phyloP scores from a whole-genome alignment of 2,329 filamentous ascomycete species.

The Colletotrichum euphorbiae region DNA sequence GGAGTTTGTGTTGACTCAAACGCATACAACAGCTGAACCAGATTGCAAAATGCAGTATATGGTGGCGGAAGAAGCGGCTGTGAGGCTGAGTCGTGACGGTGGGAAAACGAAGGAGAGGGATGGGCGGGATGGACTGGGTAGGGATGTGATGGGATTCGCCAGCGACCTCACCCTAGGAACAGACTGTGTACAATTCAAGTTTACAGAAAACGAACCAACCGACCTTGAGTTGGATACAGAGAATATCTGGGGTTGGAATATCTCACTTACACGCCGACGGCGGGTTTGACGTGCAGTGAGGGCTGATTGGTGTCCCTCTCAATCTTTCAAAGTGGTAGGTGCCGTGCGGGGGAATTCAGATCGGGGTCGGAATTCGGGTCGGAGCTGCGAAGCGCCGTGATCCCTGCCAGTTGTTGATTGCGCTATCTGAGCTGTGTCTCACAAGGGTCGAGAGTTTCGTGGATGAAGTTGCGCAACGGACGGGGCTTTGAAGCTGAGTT shows the following conservation, averaged over 20 bases:
- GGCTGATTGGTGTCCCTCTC: neutral
- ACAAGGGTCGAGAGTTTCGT: neutral
- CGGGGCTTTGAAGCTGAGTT: too few species aligned
- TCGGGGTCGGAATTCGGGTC: constrained; percentile 36
- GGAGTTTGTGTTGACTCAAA: too few species aligned
- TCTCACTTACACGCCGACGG: neutral
- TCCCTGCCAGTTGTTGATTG: constrained; percentile 28
- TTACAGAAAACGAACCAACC: too few species aligned
- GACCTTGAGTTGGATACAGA: too few species aligned
- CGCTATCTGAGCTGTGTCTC: neutral
- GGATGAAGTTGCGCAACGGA: neutral
- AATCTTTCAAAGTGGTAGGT: neutral
- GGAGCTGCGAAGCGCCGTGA: constrained; percentile 20
- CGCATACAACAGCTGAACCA: neutral
- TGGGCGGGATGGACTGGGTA: too few species aligned
- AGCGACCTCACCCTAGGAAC: neutral
- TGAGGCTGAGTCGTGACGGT: constrained; percentile 42
- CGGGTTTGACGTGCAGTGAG: constrained; percentile 2
- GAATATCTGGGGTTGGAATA: too few species aligned
- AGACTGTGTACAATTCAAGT: neutral
- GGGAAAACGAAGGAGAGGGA: neutral
- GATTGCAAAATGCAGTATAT: constrained; percentile 16
- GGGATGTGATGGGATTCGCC: neutral
- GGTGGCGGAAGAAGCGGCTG: constrained; percentile 43
- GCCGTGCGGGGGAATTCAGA: constrained; percentile 7